Evolutionary conservation across 371 early-diverging fungal genomes (phyloP), one percentile per base, ranked within the genome.

Genomic region (Actinomortierella ambigua): DNA sequence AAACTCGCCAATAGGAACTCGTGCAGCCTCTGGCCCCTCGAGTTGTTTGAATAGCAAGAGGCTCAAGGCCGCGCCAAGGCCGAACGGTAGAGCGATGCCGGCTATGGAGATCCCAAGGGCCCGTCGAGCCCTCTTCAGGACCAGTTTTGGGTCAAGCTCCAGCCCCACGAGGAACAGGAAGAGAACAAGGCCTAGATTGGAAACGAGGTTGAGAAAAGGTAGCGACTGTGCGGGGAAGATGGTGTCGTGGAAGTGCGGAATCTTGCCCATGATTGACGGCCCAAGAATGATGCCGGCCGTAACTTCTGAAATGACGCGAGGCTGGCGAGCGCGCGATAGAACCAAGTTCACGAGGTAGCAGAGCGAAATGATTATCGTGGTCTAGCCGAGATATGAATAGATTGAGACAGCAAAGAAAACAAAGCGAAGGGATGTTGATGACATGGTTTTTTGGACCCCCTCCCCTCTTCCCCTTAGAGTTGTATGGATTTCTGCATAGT

Each of bases 101-200:
- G 85, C 84, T 0, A 85, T 63, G 14, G 89, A 84, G 20, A 93
- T 88, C 0, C 76, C 68, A 0, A 85, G 39, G 13, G 81, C 79
- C 39, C 77, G 71, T 9, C 70, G 68, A 58, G 81, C 80, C 43
- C 81, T 78, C 44, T 78, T 67, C 14, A 70, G 60, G 13, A 91
- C 65, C 14, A 88, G 64, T 0, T 65, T 63, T 1, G 85, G 66
- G 61, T 93, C 90, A 6, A 93, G 84, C 75, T 93, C 94, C 20
- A 93, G 63, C 0, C 95, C 94, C 8, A 96, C 92, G 49, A 96
- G 81, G 67, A 96, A 95, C 52, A 96, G 77, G 69, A 92, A 97
- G 39, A 98, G 83, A 6, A 96, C 82, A 47, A 98, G 81, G 0
- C 96, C 97, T 50, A 98, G 76, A 58, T 93, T 88, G 22, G 97